Conservation (phyloP, 768 basidiomycete species). For the Xerocomus spinulosus region DNA sequence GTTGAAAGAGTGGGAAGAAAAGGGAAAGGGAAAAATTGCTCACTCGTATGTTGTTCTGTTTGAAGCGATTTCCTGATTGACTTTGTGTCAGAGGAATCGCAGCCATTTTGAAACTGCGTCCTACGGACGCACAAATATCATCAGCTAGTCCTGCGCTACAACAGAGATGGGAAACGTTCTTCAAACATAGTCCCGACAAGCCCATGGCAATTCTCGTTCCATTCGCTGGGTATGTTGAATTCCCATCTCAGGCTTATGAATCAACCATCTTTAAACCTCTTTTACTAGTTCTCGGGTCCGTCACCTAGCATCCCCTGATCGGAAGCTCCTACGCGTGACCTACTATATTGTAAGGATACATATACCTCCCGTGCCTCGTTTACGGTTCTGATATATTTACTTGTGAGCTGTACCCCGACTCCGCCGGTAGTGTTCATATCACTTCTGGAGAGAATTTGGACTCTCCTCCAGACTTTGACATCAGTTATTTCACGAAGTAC, state of each 20-base stretch:
- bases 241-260: neutral
- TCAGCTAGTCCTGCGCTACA: constrained; percentile 43
- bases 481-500: constrained; percentile 43
- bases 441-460: constrained; percentile 37
- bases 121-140: constrained; percentile 44
- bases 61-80: neutral
- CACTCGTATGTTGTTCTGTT: constrained; percentile 42
- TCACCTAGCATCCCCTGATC: neutral
- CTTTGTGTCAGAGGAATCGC: constrained; percentile 43
- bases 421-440: constrained; percentile 46
- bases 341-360: neutral
- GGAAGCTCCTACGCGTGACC: neutral
- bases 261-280: neutral
- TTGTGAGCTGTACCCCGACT: constrained; percentile 38
- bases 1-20: constrained; percentile 28
- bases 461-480: constrained; percentile 40
- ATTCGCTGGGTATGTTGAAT: constrained; percentile 35
- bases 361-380: too few relatives aligned
- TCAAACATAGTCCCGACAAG: constrained; percentile 48
- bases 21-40: constrained; percentile 46
- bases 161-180: constrained; percentile 49
- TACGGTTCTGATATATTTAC: neutral
- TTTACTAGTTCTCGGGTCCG: constrained; percentile 15
- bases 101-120: constrained; percentile 52
- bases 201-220: constrained; percentile 43